These are phyloP conservation scores for Fusarium heterosporum DNA, from an alignment of 2,329 filamentous ascomycete genomes.

Conservation along the genomic window DNA sequence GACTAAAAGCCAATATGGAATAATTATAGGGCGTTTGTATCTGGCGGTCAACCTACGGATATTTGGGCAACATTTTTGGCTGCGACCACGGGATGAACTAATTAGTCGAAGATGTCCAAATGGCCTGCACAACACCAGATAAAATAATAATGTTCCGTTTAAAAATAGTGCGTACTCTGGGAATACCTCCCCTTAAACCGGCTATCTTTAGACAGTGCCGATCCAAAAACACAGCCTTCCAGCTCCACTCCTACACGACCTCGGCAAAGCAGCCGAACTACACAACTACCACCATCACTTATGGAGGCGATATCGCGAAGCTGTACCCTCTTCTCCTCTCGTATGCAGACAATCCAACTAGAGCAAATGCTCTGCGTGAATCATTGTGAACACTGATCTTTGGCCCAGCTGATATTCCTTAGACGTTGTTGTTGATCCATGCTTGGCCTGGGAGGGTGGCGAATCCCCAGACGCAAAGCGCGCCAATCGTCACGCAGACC, in stretches of 20 bases:
- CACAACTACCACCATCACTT: not conserved
- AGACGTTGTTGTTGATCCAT: not conserved
- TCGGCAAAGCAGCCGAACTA: not conserved
- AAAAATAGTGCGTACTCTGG: not conserved
- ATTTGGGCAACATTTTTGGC: not conserved
- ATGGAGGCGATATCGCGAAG: not conserved
- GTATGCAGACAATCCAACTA: not conserved
- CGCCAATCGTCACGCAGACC: constrained; percentile 7
- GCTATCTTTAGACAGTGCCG: not conserved
- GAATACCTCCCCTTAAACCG: not conserved
- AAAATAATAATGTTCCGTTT: not conserved
- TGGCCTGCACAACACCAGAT: not conserved
- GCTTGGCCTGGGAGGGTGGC: constrained; percentile 3
- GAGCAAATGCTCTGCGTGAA: not conserved
- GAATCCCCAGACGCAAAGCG: constrained; percentile 3
- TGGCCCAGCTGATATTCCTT: not conserved
- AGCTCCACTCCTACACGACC: not conserved
- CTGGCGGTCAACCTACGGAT: not conserved
- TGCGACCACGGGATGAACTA: not conserved
- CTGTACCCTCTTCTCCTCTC: constrained; percentile 2
- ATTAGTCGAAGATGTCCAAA: not conserved
- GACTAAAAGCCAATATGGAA: no score
- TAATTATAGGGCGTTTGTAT: not conserved
- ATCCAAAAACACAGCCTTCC: not conserved
- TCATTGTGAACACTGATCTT: not conserved